These are phyloP conservation scores for Actinidia chinensis DNA, from an alignment of 179 eudicot species.

Conservation along the genomic window DNA sequence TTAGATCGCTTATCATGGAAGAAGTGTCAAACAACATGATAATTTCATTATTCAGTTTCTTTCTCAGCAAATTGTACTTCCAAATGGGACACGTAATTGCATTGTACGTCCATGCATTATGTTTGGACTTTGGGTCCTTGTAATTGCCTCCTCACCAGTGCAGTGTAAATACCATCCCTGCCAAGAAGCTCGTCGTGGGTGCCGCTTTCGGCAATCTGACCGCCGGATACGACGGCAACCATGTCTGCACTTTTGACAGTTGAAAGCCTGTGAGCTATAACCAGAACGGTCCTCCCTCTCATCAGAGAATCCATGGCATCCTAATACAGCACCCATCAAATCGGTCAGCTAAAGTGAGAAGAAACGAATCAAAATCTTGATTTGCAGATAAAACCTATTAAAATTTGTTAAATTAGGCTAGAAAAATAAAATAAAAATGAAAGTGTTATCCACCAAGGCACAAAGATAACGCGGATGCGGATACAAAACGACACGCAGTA, in stretches of 20 bases:
- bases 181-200: conserved; percentile 61
- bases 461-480: too few relatives aligned
- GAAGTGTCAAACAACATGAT: not conserved
- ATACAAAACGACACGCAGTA: too few relatives aligned
- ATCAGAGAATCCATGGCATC: conserved; percentile 79
- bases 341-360: not conserved
- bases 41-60: not conserved
- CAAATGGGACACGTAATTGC: too few relatives aligned
- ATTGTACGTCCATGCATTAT: not conserved
- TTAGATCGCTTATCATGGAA: not conserved
- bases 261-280: conserved; percentile 78
- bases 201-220: conserved; percentile 62
- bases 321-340: conserved; percentile 21
- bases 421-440: not conserved
- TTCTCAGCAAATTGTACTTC: conserved; percentile 7
- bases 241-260: conserved; percentile 65
- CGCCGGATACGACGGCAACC: conserved; percentile 65
- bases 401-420: not conserved
- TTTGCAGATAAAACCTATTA: not conserved
- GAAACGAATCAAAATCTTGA: not conserved
- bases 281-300: conserved; percentile 74
- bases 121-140: conserved; percentile 46
- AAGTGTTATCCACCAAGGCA: too few relatives aligned
- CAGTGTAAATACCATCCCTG: conserved; percentile 60
- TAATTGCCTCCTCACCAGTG: conserved; percentile 61